Conservation (phyloP, 345 rosid genomes). For the Citrus hindsii region DNA sequence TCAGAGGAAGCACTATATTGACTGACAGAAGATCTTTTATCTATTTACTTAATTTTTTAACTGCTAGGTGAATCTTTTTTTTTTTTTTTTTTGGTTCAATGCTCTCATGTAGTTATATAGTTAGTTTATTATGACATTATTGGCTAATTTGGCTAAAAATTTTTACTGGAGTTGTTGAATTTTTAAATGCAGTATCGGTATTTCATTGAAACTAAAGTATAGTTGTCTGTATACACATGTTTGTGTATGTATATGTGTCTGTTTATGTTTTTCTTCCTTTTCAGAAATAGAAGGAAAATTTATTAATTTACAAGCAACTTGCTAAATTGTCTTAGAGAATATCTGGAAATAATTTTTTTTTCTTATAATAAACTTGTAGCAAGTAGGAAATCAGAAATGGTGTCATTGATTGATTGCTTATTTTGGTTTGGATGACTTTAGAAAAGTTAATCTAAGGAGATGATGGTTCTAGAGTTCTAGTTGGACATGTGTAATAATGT, state of each 20-base stretch:
- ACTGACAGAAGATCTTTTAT: background rate
- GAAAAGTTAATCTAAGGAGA: background rate
- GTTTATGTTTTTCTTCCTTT: background rate
- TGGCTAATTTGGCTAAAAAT: background rate
- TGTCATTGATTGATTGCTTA: background rate
- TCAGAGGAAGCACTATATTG: too few species aligned
- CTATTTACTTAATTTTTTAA: background rate
- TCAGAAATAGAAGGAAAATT: background rate
- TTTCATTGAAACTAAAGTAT: background rate
- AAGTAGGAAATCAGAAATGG: background rate
- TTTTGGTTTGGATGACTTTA: background rate
- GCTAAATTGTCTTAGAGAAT: background rate
- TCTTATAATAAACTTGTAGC: background rate
- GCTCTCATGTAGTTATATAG: background rate
- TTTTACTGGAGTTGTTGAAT: background rate
- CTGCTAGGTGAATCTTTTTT: background rate
- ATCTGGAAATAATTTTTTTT: background rate
- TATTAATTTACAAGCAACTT: background rate
- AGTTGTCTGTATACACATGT: background rate
- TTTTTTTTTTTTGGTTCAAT: background rate
- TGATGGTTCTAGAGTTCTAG: background rate
- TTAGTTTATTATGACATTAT: background rate
- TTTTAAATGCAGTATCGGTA: background rate
- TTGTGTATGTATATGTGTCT: background rate
- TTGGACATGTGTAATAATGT: background rate